A percentile compares a stretch with the other conserved stretches of the same genome.
Conservation (phyloP, 2,329 filamentous ascomycete species). For the Claviceps fusiformis region DNA sequence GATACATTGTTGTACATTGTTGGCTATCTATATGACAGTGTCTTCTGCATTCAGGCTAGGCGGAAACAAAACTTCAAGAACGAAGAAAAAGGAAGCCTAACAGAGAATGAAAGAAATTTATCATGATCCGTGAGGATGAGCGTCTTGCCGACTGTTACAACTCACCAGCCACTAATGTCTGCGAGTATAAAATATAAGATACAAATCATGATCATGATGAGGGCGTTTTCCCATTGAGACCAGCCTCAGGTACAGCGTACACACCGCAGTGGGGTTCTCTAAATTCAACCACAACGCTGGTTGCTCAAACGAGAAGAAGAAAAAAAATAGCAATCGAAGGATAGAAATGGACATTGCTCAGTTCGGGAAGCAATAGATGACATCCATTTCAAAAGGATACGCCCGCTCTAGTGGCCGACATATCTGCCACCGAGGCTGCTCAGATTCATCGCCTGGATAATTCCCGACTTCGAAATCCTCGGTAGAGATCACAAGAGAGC, state of each 20-base stretch:
- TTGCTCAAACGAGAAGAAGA: constrained; percentile 6
- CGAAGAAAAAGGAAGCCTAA: neutral
- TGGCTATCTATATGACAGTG: neutral
- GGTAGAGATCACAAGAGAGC: constrained; percentile 13
- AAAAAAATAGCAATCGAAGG: constrained; percentile 4
- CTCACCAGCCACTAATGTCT: neutral
- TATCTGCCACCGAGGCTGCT: constrained; percentile 22
- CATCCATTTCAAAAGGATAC: constrained; percentile 25
- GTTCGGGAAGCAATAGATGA: constrained; percentile 18
- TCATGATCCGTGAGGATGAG: constrained; percentile 4
- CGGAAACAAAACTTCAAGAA: neutral
- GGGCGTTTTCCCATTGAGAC: neutral
- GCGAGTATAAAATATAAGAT: neutral
- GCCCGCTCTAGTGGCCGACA: constrained; percentile 19
- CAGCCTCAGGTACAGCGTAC: neutral
- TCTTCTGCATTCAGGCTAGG: neutral
- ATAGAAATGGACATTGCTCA: constrained; percentile 4
- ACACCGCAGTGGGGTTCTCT: neutral
- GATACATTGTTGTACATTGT: neutral
- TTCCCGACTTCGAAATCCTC: constrained; percentile 18
- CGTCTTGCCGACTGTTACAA: neutral
- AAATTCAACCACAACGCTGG: constrained; percentile 7
- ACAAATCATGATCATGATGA: neutral
- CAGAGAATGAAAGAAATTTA: neutral
- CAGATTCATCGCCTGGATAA: constrained; percentile 14